Evolutionary conservation across 768 basidiomycete species (phyloP).

Genomic region (Lentinula edodes): DNA sequence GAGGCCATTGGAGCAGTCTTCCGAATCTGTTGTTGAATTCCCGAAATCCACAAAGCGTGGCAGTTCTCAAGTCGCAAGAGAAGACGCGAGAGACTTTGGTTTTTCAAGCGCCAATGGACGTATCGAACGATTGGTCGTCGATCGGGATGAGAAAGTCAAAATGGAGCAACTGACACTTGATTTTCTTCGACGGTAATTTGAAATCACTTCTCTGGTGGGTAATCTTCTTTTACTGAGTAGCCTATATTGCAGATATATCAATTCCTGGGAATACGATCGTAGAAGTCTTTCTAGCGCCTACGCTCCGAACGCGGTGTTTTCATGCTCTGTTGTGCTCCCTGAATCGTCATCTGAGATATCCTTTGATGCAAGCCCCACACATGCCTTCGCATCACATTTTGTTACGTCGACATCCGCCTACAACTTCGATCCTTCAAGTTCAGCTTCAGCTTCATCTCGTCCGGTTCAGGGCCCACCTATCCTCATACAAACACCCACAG

Average conservation of each 20-base stretch:
- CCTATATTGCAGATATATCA: not conserved
- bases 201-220: not conserved
- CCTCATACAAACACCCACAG: not conserved
- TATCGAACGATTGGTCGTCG: not conserved
- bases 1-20: not conserved
- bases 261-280: slow-evolving; percentile 1
- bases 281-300: not conserved
- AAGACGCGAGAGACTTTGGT: not conserved
- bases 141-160: not conserved
- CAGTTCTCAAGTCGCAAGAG: not conserved
- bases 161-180: not conserved
- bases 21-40: not conserved
- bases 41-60: not conserved
- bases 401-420: not conserved
- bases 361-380: not conserved
- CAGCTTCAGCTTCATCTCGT: not conserved
- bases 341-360: not conserved
- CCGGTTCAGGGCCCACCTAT: not conserved
- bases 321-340: not conserved
- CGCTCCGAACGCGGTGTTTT: not conserved
- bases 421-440: not conserved
- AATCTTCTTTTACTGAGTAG: not conserved
- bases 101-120: not conserved
- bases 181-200: not conserved
- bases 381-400: not conserved